These are phyloP conservation scores for Brassica napus DNA, from an alignment of 345 rosid genomes.

Conservation along the genomic window Da-Ae NC_063451.1:39276001-39276500, in stretches of 20 bases:
- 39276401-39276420: conserved; percentile 93
- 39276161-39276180: conserved; percentile 84
- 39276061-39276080: neutral
- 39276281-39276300: conserved; percentile 69
- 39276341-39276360: conserved; percentile 57
- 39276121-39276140: conserved; percentile 14
- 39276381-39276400: conserved; percentile 93
- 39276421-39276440: conserved; percentile 49
- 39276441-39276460: neutral
- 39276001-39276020: conserved; percentile 8
- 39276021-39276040: conserved; percentile 6
- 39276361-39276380: conserved; percentile 84
- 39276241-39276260: conserved; percentile 62
- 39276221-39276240: conserved; percentile 94
- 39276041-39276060: conserved; percentile 8
- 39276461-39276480: neutral
- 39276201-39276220: conserved; percentile 81
- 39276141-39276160: conserved; percentile 50
- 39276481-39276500: neutral
- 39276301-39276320: conserved; percentile 76
- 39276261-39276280: conserved; percentile 53
- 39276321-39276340: conserved; percentile 61
- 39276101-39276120: conserved; percentile 3
- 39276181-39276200: conserved; percentile 71
- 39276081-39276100: conserved; percentile 13